These are phyloP conservation scores for Somion occarium DNA, from an alignment of 1,284 basidiomycete genomes.

Conservation along the genomic window DNA sequence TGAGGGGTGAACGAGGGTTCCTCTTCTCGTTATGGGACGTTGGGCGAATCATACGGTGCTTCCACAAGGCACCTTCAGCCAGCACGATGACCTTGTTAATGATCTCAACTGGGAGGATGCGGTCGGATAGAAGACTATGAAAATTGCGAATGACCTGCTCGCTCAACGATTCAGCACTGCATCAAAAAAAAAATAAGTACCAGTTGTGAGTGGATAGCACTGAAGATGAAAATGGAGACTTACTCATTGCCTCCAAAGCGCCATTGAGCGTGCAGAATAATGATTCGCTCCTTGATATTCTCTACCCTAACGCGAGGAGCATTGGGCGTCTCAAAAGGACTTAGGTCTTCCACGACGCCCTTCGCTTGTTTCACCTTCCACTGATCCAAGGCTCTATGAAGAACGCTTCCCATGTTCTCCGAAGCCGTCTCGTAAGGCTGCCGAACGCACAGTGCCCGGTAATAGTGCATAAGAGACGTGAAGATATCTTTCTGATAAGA, in stretches of 20 bases:
- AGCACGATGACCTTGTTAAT: slow-evolving; percentile 76
- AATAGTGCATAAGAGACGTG: slow-evolving; percentile 80
- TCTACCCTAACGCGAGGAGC: slow-evolving; percentile 46
- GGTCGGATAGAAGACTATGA: slow-evolving; percentile 53
- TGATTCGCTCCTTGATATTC: slow-evolving; percentile 65
- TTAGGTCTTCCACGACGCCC: slow-evolving; percentile 18
- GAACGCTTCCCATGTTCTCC: slow-evolving; percentile 76
- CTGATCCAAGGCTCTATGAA: slow-evolving; percentile 62
- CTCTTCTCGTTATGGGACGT: slow-evolving; percentile 27
- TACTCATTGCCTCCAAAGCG: slow-evolving; percentile 55
- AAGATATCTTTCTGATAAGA: slow-evolving; percentile 84
- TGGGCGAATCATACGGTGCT: slow-evolving; percentile 63
- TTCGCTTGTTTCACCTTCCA: slow-evolving; percentile 38
- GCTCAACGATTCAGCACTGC: slow-evolving; percentile 11
- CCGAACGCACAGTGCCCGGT: slow-evolving; percentile 85
- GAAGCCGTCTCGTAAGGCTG: slow-evolving; percentile 85
- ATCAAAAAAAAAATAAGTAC: too few relatives aligned
- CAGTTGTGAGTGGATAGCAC: too few relatives aligned
- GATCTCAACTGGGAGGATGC: slow-evolving; percentile 70
- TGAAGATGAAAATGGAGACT: too few relatives aligned
- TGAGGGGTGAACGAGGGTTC: slow-evolving; percentile 17
- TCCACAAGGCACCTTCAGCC: slow-evolving; percentile 78
- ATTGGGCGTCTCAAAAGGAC: slow-evolving; percentile 20
- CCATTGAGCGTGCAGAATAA: slow-evolving; percentile 73
- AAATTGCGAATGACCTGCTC: slow-evolving; percentile 51